Evolutionary conservation across 352 stramenopile species (phyloP).

Genomic region (Globisporangium iwayamae): DNA sequence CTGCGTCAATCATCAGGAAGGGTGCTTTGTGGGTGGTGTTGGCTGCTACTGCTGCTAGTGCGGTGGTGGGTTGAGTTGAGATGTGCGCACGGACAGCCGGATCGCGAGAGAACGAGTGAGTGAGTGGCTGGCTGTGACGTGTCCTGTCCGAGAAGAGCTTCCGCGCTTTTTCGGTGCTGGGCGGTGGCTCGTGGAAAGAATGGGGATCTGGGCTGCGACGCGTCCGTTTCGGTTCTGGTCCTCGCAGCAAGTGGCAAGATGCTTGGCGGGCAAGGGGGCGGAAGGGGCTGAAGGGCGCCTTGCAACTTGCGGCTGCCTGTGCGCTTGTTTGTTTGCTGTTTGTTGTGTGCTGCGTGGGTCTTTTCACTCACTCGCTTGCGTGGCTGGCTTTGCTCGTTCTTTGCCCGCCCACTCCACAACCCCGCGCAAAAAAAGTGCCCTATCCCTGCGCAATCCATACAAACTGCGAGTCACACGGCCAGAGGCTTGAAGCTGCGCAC

Average conservation of each 20-base stretch:
- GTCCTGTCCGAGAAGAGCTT: background rate
- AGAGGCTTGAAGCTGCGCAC: constrained; percentile 5
- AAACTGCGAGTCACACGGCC: background rate
- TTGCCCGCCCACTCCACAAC: background rate
- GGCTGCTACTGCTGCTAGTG: background rate
- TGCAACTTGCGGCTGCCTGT: background rate
- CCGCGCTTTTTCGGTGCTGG: constrained; percentile 13
- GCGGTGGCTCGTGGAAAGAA: background rate
- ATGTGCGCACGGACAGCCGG: background rate
- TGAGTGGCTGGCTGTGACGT: constrained; percentile 15
- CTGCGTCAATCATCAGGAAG: constrained; percentile 56
- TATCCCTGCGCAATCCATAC: constrained; percentile 1
- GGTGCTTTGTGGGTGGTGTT: background rate
- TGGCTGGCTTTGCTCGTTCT: background rate
- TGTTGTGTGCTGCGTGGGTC: background rate
- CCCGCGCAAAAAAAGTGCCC: background rate
- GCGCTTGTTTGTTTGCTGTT: background rate
- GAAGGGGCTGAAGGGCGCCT: background rate
- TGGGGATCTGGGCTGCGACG: background rate
- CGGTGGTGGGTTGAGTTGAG: background rate
- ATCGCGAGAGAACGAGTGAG: constrained; percentile 6
- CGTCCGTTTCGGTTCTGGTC: constrained; percentile 12
- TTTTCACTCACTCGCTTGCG: background rate
- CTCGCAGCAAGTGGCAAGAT: background rate
- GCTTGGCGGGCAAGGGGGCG: too few species aligned